These are phyloP conservation scores for Anastatica hierochuntica DNA, from an alignment of 345 rosid species.

Conservation along the genomic window DNA sequence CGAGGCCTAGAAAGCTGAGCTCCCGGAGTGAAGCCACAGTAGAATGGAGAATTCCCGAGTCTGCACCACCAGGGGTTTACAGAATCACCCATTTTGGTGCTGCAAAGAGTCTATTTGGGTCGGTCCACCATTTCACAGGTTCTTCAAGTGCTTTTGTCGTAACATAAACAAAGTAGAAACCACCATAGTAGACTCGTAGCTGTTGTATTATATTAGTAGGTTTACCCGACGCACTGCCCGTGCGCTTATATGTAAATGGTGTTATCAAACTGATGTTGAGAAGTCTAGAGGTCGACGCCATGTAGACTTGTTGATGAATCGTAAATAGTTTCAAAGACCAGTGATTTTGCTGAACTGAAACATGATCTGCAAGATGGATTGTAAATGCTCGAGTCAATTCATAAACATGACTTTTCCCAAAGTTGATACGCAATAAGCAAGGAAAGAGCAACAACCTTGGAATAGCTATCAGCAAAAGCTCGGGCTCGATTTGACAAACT, in stretches of 20 bases:
- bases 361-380: slow-evolving; percentile 48
- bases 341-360: too few relatives aligned
- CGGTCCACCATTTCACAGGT: slow-evolving; percentile 69
- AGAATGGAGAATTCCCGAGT: slow-evolving; percentile 73
- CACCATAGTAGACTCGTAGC: too few relatives aligned
- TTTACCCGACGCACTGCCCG: neutral
- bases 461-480: slow-evolving; percentile 87
- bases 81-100: slow-evolving; percentile 91
- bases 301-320: too few relatives aligned
- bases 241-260: neutral
- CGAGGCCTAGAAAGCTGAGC: slow-evolving; percentile 64
- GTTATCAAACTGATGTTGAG: neutral
- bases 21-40: slow-evolving; percentile 61
- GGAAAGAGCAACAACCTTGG: slow-evolving; percentile 58
- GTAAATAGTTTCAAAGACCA: too few relatives aligned
- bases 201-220: neutral
- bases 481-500: slow-evolving; percentile 64
- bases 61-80: slow-evolving; percentile 67
- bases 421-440: neutral
- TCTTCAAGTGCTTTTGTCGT: slow-evolving; percentile 84
- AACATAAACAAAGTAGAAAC: slow-evolving; percentile 15
- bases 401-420: neutral
- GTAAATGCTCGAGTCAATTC: slow-evolving; percentile 1
- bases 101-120: slow-evolving; percentile 54
- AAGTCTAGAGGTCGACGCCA: neutral